These are phyloP conservation scores for Blakeslea trispora DNA, from an alignment of 371 early-diverging fungal species.

Conservation along the genomic window DNA sequence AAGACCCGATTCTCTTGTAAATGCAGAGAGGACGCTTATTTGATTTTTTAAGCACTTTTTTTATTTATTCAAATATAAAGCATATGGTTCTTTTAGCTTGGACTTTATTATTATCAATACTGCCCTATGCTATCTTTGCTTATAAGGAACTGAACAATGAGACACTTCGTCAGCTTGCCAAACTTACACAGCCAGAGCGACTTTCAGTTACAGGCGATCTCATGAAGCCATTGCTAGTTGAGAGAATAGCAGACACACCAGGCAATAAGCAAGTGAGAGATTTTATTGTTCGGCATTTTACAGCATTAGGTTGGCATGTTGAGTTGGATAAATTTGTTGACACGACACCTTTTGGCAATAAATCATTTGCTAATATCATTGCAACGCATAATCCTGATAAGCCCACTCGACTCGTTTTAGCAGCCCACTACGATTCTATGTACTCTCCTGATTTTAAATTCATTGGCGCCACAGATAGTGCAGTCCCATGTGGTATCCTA, in stretches of 20 bases:
- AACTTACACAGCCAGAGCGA: constrained; percentile 18
- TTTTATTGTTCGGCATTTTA: constrained; percentile 67
- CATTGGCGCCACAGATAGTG: constrained; percentile 85
- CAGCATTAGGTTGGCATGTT: constrained; percentile 71
- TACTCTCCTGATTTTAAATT: constrained; percentile 65
- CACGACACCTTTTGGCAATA: constrained; percentile 75
- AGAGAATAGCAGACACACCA: constrained; percentile 77
- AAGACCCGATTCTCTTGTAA: neutral
- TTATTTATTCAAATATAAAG: neutral
- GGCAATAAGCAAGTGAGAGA: constrained; percentile 69
- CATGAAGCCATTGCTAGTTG: constrained; percentile 67
- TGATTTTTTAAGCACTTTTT: neutral
- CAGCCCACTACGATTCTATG: constrained; percentile 94
- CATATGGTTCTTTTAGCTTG: constrained; percentile 1
- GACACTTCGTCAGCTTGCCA: constrained; percentile 20
- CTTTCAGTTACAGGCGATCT: constrained; percentile 50
- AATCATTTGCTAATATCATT: constrained; percentile 83
- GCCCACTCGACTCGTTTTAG: constrained; percentile 73
- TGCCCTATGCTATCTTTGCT: neutral
- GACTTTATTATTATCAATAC: constrained; percentile 1
- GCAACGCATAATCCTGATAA: constrained; percentile 82
- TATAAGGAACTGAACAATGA: constrained; percentile 20
- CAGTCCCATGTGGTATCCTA: constrained; percentile 86
- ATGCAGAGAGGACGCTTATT: neutral
- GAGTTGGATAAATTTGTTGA: constrained; percentile 80